Evolutionary conservation across 805 yeast genomes (phyloP).

Genomic region (Teunomyces stri): DNA sequence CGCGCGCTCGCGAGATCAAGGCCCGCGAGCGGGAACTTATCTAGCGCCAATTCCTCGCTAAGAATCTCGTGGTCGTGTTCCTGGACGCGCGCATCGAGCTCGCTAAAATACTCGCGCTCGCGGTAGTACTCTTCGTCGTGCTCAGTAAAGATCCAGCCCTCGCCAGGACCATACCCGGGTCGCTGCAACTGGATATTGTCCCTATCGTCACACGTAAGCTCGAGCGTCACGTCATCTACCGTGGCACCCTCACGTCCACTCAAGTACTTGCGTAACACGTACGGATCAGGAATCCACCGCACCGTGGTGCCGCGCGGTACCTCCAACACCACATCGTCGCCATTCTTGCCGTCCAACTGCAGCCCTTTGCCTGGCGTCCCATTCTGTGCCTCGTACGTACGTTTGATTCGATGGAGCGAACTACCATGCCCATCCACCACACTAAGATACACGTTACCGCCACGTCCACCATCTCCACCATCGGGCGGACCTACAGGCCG

Average conservation of each 20-base stretch:
- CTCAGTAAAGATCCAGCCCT: slow-evolving; percentile 88
- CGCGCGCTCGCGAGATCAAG: slow-evolving; percentile 54
- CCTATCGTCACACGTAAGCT: slow-evolving; percentile 27
- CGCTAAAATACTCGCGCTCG: slow-evolving; percentile 62
- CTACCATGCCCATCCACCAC: slow-evolving; percentile 65
- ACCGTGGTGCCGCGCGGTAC: slow-evolving; percentile 92
- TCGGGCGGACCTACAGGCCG: slow-evolving; percentile 90
- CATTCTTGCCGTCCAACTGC: slow-evolving; percentile 85
- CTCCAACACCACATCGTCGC: slow-evolving; percentile 72
- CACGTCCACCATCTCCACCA: slow-evolving; percentile 98
- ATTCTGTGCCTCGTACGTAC: slow-evolving; percentile 65
- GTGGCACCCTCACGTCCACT: slow-evolving; percentile 12
- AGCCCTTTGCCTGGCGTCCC: slow-evolving; percentile 72
- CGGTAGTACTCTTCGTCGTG: slow-evolving; percentile 68
- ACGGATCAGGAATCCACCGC: slow-evolving; percentile 80
- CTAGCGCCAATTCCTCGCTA: slow-evolving; percentile 57
- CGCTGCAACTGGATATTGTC: slow-evolving; percentile 60
- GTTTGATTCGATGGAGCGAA: slow-evolving; percentile 66
- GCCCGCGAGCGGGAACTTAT: slow-evolving; percentile 79
- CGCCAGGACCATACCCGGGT: slow-evolving; percentile 61
- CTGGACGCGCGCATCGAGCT: slow-evolving; percentile 60
- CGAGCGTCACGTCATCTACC: slow-evolving; percentile 25
- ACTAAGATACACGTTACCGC: slow-evolving; percentile 83
- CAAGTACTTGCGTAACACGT: slow-evolving; percentile 33
- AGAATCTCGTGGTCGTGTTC: slow-evolving; percentile 60